phyloP scores from a whole-genome alignment of 1,139 yeast genomes.

The Pneumocystis oryctolagi region DNA sequence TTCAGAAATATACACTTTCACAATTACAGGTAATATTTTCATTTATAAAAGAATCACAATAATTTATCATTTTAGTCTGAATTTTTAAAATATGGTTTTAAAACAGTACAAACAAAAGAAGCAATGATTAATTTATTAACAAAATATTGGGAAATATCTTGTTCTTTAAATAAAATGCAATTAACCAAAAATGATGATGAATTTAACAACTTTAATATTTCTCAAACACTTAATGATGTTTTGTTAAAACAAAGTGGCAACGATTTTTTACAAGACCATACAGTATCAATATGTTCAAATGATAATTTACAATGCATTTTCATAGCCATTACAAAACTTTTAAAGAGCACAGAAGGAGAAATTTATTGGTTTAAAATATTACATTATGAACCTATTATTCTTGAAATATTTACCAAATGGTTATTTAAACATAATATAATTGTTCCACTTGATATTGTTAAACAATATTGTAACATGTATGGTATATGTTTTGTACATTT shows the following conservation, averaged over 20 bases:
- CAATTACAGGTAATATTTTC: constrained; percentile 5
- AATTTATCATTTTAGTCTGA: constrained; percentile 5
- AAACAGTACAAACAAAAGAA: constrained; percentile 4
- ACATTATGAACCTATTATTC: constrained; percentile 15
- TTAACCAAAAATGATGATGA: neutral
- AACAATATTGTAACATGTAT: constrained; percentile 15
- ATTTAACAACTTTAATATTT: neutral
- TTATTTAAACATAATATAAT: constrained; percentile 8
- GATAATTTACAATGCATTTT: neutral
- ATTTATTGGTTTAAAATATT: constrained; percentile 16
- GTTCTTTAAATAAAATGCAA: neutral
- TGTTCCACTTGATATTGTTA: constrained; percentile 8
- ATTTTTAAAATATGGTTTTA: constrained; percentile 9
- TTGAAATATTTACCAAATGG: constrained; percentile 14
- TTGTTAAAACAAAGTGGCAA: neutral
- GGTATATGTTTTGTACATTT: constrained; percentile 13
- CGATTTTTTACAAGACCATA: neutral
- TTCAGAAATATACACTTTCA: constrained; percentile 1
- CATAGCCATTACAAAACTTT: constrained; percentile 1
- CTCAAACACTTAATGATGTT: neutral
- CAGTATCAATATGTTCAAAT: neutral
- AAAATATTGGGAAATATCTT: constrained; percentile 7
- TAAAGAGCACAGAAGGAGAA: constrained; percentile 8
- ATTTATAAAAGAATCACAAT: neutral
- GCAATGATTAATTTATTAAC: constrained; percentile 7